Conservation (phyloP, 352 stramenopile genomes). For the Phytophthora cryptogea region DNA sequence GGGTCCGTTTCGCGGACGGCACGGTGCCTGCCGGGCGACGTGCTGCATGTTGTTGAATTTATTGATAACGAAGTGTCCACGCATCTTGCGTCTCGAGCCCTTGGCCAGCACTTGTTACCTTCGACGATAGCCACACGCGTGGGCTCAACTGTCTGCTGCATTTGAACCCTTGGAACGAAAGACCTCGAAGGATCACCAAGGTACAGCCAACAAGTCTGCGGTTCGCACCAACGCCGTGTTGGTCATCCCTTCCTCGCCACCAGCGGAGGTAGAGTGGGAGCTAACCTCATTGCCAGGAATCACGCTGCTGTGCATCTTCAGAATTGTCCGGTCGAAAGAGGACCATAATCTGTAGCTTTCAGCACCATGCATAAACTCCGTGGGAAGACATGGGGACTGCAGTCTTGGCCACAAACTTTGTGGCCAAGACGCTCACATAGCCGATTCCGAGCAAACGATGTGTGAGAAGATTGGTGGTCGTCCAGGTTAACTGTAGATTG, state of each 20-base stretch:
- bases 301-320: not conserved
- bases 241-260: slow-evolving; percentile 19
- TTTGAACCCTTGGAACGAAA: slow-evolving; percentile 17
- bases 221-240: not conserved
- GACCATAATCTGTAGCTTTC: not conserved
- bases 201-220: slow-evolving; percentile 17
- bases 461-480: slow-evolving; percentile 5
- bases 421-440: not conserved
- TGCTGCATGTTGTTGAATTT: slow-evolving; percentile 34
- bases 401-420: too few species aligned
- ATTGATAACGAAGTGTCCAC: slow-evolving; percentile 38
- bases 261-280: slow-evolving; percentile 10
- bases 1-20: slow-evolving; percentile 9
- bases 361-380: not conserved
- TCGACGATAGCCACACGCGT: slow-evolving; percentile 1
- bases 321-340: not conserved
- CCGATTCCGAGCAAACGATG: slow-evolving; percentile 7
- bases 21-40: slow-evolving; percentile 3
- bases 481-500: slow-evolving; percentile 4
- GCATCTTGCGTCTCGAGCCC: slow-evolving; percentile 5
- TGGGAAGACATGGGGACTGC: not conserved
- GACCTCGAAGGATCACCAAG: slow-evolving; percentile 7
- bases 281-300: slow-evolving; percentile 4
- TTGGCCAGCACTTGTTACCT: not conserved
- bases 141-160: not conserved